A percentile compares a stretch with the other conserved stretches of the same genome.
Evolutionary conservation across 768 basidiomycete species (phyloP).

Genomic region (Mycena pura): DNA sequence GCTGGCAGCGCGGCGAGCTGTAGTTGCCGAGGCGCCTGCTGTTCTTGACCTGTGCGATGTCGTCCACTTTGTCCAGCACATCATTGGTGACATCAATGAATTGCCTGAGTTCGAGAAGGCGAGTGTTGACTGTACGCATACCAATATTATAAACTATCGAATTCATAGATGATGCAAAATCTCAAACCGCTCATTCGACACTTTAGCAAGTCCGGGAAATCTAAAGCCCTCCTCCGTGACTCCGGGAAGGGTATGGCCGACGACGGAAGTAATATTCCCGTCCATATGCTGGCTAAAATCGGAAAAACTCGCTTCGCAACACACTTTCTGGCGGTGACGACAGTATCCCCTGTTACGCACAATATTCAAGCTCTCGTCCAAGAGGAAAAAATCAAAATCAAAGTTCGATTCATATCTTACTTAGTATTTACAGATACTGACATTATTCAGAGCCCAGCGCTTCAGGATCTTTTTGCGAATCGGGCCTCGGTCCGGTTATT

Average conservation of each 20-base stretch:
- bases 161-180: constrained; percentile 3
- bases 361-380: constrained; percentile 4
- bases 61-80: constrained; percentile 9
- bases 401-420: background rate
- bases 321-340: constrained; percentile 5
- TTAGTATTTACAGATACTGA: background rate
- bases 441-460: background rate
- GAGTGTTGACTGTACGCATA: too few relatives aligned
- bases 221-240: constrained; percentile 2
- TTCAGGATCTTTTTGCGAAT: constrained; percentile 1
- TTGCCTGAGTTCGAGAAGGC: constrained; percentile 1
- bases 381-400: background rate
- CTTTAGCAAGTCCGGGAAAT: constrained; percentile 16
- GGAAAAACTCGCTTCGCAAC: constrained; percentile 16
- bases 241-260: background rate
- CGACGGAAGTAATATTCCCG: background rate
- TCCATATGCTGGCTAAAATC: constrained; percentile 2
- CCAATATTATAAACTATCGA: background rate
- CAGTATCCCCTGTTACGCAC: constrained; percentile 1
- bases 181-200: constrained; percentile 10
- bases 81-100: constrained; percentile 13
- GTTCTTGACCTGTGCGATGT: constrained; percentile 4
- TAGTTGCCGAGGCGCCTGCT: background rate
- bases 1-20: background rate
- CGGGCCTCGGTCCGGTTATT: background rate